phyloP scores from a whole-genome alignment of 371 early-diverging fungal species.

The Mucor velutinosus region DNA sequence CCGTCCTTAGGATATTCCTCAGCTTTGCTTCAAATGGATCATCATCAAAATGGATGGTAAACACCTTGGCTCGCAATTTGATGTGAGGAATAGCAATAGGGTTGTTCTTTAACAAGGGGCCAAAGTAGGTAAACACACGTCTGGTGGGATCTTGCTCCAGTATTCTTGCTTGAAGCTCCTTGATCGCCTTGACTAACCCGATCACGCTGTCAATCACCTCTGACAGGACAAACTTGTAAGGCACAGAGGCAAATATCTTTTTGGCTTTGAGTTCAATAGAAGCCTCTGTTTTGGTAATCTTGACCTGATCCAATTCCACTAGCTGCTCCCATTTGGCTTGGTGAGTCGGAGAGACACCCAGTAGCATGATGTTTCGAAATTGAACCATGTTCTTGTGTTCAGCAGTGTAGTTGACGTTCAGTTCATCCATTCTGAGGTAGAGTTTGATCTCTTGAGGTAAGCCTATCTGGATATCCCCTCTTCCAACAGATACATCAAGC shows the following conservation, averaged over 20 bases:
- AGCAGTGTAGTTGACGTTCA: not conserved
- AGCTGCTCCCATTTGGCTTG: slow-evolving; percentile 10
- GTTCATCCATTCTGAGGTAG: slow-evolving; percentile 13
- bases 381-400: not conserved
- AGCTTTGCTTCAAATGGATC: slow-evolving; percentile 52
- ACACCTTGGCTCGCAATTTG: slow-evolving; percentile 1
- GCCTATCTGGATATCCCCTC: slow-evolving; percentile 11
- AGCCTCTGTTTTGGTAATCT: not conserved
- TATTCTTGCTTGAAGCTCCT: slow-evolving; percentile 23
- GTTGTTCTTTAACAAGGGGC: slow-evolving; percentile 7
- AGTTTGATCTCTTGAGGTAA: slow-evolving; percentile 5
- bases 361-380: slow-evolving; percentile 10
- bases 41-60: slow-evolving; percentile 40
- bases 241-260: slow-evolving; percentile 18
- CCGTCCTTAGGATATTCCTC: slow-evolving; percentile 34
- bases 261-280: not conserved
- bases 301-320: slow-evolving; percentile 6
- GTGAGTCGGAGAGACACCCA: slow-evolving; percentile 7
- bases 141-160: not conserved
- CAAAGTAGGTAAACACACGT: slow-evolving; percentile 13
- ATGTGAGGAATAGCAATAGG: slow-evolving; percentile 11
- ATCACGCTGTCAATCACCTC: slow-evolving; percentile 20
- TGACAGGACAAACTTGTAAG: slow-evolving; percentile 24
- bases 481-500: not conserved
- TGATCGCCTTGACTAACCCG: slow-evolving; percentile 25